Evolutionary conservation across 2,329 filamentous ascomycete genomes (phyloP), one percentile per base, ranked within the genome.

Genomic region (Botrytis fragariae): DNA sequence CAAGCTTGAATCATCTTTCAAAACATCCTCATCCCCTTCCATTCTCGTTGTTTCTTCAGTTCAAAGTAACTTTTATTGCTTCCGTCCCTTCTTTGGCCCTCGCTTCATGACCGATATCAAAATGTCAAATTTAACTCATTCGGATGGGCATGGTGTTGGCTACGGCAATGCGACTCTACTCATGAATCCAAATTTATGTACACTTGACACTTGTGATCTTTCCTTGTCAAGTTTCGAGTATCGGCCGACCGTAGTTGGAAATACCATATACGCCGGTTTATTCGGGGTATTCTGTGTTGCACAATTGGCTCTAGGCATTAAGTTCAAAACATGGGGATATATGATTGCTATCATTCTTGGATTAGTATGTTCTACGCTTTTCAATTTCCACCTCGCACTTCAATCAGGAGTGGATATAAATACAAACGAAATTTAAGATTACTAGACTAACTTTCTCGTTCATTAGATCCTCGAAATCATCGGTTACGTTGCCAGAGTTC

Each of bases 271-370:
- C 79, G 81, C 85, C 60, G 80, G 84, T 69, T 83, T 82, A 32
- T 90, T 88, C 74, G 86, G 82, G 12, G 57, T 86, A 4, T 82
- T 83, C 12, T 77, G 83, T 14, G 63, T 88, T 42, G 81, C 79
- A 16, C 82, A 87, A 39, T 64, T 86, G 29, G 79, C 77, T 54
- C 88, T 81, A 79, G 87, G 87, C 8, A 77, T 86, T 22, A 84
- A 84, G 81, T 85, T 86, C 78, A 84, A 83, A 77, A 89, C 87
- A 18, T 90, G 87, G 86, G 85, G 85, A 0, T 90, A 86, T 76
- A 86, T 84, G 78, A 79, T 78, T 3, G 86, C 87, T 29, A 80
- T 89, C 12, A 80, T 83, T 0, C 82, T 84, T 3, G 88, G 88
- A 2, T 82, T 86, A 62, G 74, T 86, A n/a, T 72, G 71, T 73